Base-by-base conservation (phyloP, 768 basidiomycete species). In the Ephemerocybe angulata region DNA sequence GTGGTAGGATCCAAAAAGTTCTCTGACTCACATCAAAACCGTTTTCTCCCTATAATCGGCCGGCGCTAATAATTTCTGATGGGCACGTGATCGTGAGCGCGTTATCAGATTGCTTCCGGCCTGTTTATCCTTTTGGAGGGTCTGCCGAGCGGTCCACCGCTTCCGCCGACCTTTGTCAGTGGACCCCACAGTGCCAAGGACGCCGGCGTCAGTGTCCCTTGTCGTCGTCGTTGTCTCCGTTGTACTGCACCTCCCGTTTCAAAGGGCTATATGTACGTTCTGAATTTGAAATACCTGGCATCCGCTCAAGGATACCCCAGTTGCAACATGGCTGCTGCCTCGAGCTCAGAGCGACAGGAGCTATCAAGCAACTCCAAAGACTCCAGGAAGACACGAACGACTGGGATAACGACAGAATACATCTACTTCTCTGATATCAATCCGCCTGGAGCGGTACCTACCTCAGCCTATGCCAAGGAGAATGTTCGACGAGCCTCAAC, bases 31-130 rank as follows among this genome's bases (percentile, higher is more conserved):
- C n/a, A n/a, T n/a, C n/a, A 44, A 42, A 37, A 25, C 37, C 15
- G 41, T 30, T 47, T 52, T 53, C 41, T 37, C 30, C 37, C 22
- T 33, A 19, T 25, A 25, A 44, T 44, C n/a, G n/a, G n/a, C n/a
- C n/a, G 43, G 49, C 47, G 19, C 40, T 55, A 48, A 47, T 38
- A 38, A 37, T 33, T 53, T n/a, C n/a, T 35, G 51, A 41, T 27
- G 0, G 10, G 27, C 37, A 1, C 24, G 24, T 28, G 22, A 27
- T 19, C 24, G 43, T 24, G 43, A 46, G 8, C 21, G 21, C 10
- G 15, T 28, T 24, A 46, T 46, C 22, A 24, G 6, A 46, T 46
- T 46, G 43, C 51, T 27, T 41, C 31, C 51, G 13, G 15, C 12
- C 12, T 37, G 25, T 12, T 51, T 33, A 6, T 25, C 15, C 50